Conservation (phyloP, 2,329 filamentous ascomycete genomes). For the Pyrenophora seminiperda region DNA sequence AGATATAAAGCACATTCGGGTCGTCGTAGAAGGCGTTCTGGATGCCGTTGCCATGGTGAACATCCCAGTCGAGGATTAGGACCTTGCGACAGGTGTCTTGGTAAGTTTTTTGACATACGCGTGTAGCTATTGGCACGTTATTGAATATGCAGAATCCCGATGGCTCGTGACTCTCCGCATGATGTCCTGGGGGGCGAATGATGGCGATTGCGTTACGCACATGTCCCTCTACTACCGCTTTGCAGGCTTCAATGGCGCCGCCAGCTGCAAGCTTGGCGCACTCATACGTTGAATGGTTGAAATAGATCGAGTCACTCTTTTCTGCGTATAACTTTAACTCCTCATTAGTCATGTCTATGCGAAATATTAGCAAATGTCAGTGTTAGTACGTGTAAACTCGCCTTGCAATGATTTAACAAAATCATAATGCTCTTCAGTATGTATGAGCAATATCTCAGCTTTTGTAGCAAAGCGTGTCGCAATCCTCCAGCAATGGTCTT, state of each 20-base stretch:
- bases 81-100: slow-evolving; percentile 84
- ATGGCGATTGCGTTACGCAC: slow-evolving; percentile 96
- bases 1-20: slow-evolving; percentile 94
- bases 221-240: slow-evolving; percentile 79
- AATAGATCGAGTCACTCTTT: slow-evolving; percentile 51
- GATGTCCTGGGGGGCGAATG: slow-evolving; percentile 92
- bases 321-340: slow-evolving; percentile 72
- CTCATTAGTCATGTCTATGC: slow-evolving; percentile 53
- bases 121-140: slow-evolving; percentile 92
- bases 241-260: slow-evolving; percentile 93
- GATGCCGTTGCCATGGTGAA: slow-evolving; percentile 84
- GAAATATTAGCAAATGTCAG: slow-evolving; percentile 14
- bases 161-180: slow-evolving; percentile 82
- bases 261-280: slow-evolving; percentile 85
- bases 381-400: slow-evolving; percentile 33
- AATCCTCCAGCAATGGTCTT: slow-evolving; percentile 70
- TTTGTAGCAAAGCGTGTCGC: slow-evolving; percentile 75
- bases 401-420: slow-evolving; percentile 70
- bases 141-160: slow-evolving; percentile 99
- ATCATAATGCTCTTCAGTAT: slow-evolving; percentile 75
- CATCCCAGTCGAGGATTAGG: slow-evolving; percentile 88
- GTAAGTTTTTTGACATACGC: slow-evolving; percentile 81
- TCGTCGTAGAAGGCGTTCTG: slow-evolving; percentile 97
- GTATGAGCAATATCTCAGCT: slow-evolving; percentile 80
- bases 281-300: slow-evolving; percentile 79